Percentiles rank a stretch among this genome's conserved stretches.
Evolutionary conservation across 108 stramenopile species (phyloP).

Genomic region (Pseudonitzschia multiseries): DNA sequence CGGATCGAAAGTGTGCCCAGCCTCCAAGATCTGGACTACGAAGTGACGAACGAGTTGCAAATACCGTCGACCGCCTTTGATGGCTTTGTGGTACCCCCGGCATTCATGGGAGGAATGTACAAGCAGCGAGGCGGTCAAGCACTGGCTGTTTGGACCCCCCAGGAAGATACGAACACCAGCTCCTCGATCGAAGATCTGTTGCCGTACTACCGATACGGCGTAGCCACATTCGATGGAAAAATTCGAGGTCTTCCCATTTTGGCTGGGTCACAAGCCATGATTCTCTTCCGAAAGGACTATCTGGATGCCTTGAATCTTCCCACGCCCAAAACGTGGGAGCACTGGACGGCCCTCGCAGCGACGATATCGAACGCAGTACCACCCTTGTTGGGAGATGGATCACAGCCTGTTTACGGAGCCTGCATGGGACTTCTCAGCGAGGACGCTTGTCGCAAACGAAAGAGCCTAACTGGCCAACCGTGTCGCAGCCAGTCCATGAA

Average conservation of each 20-base stretch:
- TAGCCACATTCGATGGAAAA: slow-evolving; percentile 33
- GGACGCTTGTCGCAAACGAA: slow-evolving; percentile 15
- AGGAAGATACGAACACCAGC: neutral
- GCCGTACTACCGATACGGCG: slow-evolving; percentile 33
- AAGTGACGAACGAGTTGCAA: slow-evolving; percentile 17
- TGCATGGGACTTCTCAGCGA: slow-evolving; percentile 33
- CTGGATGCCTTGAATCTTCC: slow-evolving; percentile 30
- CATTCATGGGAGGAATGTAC: slow-evolving; percentile 27
- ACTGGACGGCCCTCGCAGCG: slow-evolving; percentile 35
- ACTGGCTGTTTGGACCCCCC: neutral
- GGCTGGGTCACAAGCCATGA: slow-evolving; percentile 26
- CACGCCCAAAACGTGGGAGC: slow-evolving; percentile 43
- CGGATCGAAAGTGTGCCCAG: slow-evolving; percentile 12
- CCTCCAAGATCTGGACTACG: slow-evolving; percentile 25
- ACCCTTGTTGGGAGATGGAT: neutral
- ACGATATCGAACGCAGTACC: slow-evolving; percentile 20
- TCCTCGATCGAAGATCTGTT: slow-evolving; percentile 15
- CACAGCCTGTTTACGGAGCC: slow-evolving; percentile 21
- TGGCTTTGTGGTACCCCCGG: slow-evolving; percentile 35
- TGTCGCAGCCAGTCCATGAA: slow-evolving; percentile 31
- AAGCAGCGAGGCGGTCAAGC: neutral
- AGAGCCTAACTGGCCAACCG: neutral
- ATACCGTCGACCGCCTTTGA: slow-evolving; percentile 8
- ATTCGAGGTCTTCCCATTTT: slow-evolving; percentile 33
- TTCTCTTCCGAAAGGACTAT: slow-evolving; percentile 49